Base-by-base conservation (phyloP, 495 filamentous ascomycete genomes). In the Pyrenula aspistea region DNA sequence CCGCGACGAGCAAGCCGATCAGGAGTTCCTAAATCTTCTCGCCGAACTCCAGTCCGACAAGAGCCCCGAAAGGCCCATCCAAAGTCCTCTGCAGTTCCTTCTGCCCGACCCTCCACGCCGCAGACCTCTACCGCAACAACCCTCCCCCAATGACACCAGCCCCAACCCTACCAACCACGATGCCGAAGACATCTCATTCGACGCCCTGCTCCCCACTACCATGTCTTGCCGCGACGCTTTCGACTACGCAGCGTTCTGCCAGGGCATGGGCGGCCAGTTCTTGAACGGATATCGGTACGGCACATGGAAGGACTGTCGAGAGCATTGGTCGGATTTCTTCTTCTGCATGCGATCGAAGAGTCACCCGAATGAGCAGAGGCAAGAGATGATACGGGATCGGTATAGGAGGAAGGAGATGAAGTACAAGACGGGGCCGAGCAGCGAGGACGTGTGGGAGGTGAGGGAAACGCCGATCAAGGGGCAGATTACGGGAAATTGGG, bases 221-320 rank as follows among this genome's bases (percentile, higher is more conserved):
- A 90, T 96, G 83, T 92, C 87, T 66, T 98, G 93, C 77, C 83
- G 88, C 56, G 72, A 82, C 53, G 85, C 89, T 65, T 98, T 98
- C 77, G 93, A 98, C 76, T 77, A 80, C 54, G 91, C 94, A 54
- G 97, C 88, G 79, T 89, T 96, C 80, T 98, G 93, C 78, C 87
- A 93, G 64, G 91, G 89, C 0, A 77, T 94, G 2, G 93, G 91
- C 22, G 88, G 91, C 0, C 89, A 96, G 66, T 93, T 91, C 72
- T 77, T 83, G 59, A 81, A 85, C 60, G 75, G 97, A 8, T 98
- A 98, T 77, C 87, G 93, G 48, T 83, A 88, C 68, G 93, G 93
- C 56, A 69, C 67, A 48, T 60, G 93, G 51, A 80, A 84, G 1
- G 73, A 78, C 10, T 98, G 93, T 75, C 73, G 72, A 24, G 83